Percentiles rank a stretch among this genome's conserved stretches.
Evolutionary conservation across 2,329 filamentous ascomycete genomes (phyloP).

Genomic region (Colletotrichum sp.): DNA sequence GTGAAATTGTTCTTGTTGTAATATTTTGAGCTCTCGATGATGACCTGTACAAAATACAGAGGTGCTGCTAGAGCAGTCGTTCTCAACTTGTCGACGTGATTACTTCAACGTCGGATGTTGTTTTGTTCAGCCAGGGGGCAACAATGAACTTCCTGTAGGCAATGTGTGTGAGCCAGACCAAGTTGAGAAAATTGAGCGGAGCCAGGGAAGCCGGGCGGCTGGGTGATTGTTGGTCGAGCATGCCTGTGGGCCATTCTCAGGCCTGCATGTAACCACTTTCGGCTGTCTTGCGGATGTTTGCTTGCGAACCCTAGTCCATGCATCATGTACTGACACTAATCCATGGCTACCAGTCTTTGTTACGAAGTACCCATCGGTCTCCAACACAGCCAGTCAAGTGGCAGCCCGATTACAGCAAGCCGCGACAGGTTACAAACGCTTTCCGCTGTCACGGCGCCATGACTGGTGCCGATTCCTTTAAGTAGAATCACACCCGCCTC

Average conservation of each 20-base stretch:
- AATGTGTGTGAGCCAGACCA: not conserved
- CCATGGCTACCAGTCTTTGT: not conserved
- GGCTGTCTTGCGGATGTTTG: not conserved
- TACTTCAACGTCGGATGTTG: not conserved
- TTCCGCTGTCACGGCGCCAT: not conserved
- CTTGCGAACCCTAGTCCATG: not conserved
- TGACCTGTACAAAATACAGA: too few relatives aligned
- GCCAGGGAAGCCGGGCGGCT: not conserved
- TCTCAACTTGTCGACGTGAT: not conserved
- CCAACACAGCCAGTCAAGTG: not conserved
- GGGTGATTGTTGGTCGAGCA: not conserved
- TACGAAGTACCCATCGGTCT: too few relatives aligned
- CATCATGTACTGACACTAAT: not conserved
- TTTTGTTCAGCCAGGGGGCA: not conserved
- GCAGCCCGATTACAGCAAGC: not conserved
- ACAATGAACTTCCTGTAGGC: not conserved
- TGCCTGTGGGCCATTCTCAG: not conserved
- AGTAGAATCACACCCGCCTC: not conserved
- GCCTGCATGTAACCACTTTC: not conserved
- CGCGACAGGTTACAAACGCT: not conserved
- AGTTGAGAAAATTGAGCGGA: fast-evolving
- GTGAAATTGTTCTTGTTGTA: too few relatives aligned
- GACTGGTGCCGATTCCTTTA: not conserved
- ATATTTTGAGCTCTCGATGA: too few relatives aligned
- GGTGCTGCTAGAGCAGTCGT: too few relatives aligned